Evolutionary conservation across 768 basidiomycete genomes (phyloP).

Genomic region (Boletellus emodensis): DNA sequence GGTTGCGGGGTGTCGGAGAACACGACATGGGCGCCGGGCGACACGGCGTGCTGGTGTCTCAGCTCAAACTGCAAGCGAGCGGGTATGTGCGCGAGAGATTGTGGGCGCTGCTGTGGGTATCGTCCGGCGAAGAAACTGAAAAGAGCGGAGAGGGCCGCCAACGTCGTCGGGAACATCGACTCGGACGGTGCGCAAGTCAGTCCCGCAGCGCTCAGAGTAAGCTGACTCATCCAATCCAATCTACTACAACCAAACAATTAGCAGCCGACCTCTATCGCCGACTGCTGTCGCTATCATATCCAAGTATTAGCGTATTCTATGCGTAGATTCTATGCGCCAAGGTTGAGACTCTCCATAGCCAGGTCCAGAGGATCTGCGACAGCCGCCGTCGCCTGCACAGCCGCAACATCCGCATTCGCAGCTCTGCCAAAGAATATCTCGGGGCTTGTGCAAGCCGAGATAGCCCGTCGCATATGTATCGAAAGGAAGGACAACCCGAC

Average conservation of each 20-base stretch:
- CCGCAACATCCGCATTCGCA: slow-evolving; percentile 33
- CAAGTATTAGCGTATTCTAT: slow-evolving; percentile 15
- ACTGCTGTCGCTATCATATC: slow-evolving; percentile 1
- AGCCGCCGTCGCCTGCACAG: slow-evolving; percentile 32
- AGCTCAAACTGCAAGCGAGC: slow-evolving; percentile 46
- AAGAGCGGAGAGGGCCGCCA: slow-evolving; percentile 47
- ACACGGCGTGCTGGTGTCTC: slow-evolving; percentile 59
- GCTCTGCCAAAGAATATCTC: slow-evolving; percentile 77
- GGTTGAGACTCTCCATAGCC: slow-evolving; percentile 54
- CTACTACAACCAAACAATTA: slow-evolving; percentile 2
- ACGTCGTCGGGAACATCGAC: slow-evolving; percentile 38
- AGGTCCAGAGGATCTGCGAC: slow-evolving; percentile 56
- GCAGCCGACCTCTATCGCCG: not conserved
- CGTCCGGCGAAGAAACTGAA: slow-evolving; percentile 22
- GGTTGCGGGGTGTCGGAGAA: slow-evolving; percentile 47
- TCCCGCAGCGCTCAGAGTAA: no score
- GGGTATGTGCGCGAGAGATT: not conserved
- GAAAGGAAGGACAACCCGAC: slow-evolving; percentile 94
- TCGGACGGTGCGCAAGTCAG: no score
- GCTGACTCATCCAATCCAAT: slow-evolving; percentile 23
- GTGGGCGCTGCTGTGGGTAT: slow-evolving; percentile 5
- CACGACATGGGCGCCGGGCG: slow-evolving; percentile 43
- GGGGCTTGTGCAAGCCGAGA: slow-evolving; percentile 90
- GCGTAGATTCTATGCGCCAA: slow-evolving; percentile 17
- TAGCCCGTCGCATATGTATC: slow-evolving; percentile 90